These are phyloP conservation scores for Lagenidium sp. DNA, from an alignment of 352 stramenopile species.

Conservation along the genomic window DNA sequence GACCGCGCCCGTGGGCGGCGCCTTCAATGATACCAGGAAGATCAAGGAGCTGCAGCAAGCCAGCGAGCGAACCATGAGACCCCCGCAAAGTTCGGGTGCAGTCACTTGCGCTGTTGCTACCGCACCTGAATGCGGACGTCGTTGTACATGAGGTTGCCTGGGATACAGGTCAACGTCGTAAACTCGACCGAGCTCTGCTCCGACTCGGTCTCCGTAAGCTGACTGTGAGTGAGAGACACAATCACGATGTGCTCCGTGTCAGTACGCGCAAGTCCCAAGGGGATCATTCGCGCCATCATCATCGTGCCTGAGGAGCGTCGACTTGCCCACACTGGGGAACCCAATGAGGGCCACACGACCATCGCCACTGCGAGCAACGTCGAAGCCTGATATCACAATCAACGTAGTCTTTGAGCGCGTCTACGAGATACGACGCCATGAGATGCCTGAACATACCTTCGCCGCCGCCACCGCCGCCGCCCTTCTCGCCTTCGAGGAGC, in stretches of 20 bases:
- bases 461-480: slow-evolving; percentile 45
- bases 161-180: slow-evolving; percentile 98
- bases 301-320: slow-evolving; percentile 70
- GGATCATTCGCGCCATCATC: no score
- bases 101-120: no score
- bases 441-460: slow-evolving; percentile 67
- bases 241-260: background rate
- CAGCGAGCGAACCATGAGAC: no score
- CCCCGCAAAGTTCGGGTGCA: no score
- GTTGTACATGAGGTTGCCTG: slow-evolving; percentile 94
- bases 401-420: no score
- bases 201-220: slow-evolving; percentile 95
- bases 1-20: slow-evolving; percentile 95
- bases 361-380: slow-evolving; percentile 93
- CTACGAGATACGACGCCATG: no score
- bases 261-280: no score
- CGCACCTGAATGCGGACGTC: slow-evolving; percentile 92
- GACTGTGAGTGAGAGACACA: slow-evolving; percentile 22
- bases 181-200: slow-evolving; percentile 97
- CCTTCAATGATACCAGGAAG: slow-evolving; percentile 99
- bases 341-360: slow-evolving; percentile 96
- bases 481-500: slow-evolving; percentile 80
- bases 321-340: slow-evolving; percentile 87
- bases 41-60: slow-evolving; percentile 95
- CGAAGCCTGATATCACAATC: slow-evolving; percentile 86